Percentiles rank a stretch among this genome's conserved stretches.
These are phyloP conservation scores for Lachnellula arida DNA, from an alignment of 2,329 filamentous ascomycete species.

Conservation along the genomic window DNA sequence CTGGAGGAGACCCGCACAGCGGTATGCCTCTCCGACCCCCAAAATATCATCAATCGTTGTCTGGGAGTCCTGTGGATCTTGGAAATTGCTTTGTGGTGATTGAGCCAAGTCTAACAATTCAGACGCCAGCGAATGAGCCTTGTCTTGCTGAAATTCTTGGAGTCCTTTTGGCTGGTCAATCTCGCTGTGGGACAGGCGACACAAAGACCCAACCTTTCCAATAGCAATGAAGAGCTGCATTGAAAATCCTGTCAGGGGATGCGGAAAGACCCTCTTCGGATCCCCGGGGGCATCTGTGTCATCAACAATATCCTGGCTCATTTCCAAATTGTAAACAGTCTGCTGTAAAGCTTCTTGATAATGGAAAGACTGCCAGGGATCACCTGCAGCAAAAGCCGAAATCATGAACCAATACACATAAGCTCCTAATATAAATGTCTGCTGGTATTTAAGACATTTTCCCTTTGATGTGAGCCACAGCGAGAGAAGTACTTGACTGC, in stretches of 20 bases:
- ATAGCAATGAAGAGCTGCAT: conserved; percentile 1
- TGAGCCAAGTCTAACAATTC: not conserved
- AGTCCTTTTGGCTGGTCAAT: not conserved
- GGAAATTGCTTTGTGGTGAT: not conserved
- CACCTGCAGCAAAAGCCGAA: conserved; percentile 5
- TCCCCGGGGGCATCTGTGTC: not conserved
- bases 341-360: conserved; percentile 4
- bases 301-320: not conserved
- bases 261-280: not conserved
- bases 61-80: conserved; percentile 4
- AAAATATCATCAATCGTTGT: conserved; percentile 8
- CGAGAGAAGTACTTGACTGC: conserved; percentile 6
- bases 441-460: conserved; percentile 4
- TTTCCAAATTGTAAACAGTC: not conserved
- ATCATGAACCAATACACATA: conserved; percentile 12
- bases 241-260: conserved; percentile 7
- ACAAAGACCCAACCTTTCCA: conserved; percentile 8
- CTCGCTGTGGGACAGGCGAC: not conserved
- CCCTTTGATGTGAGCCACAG: conserved; percentile 4
- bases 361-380: conserved; percentile 2
- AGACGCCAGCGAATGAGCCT: not conserved
- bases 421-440: conserved; percentile 10
- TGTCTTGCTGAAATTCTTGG: not conserved
- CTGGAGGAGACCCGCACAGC: conserved; percentile 10
- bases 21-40: conserved; percentile 9